Evolutionary conservation across 176 grass and related monocot species (phyloP).

Genomic region (Cenchrus fungigraminus): DNA sequence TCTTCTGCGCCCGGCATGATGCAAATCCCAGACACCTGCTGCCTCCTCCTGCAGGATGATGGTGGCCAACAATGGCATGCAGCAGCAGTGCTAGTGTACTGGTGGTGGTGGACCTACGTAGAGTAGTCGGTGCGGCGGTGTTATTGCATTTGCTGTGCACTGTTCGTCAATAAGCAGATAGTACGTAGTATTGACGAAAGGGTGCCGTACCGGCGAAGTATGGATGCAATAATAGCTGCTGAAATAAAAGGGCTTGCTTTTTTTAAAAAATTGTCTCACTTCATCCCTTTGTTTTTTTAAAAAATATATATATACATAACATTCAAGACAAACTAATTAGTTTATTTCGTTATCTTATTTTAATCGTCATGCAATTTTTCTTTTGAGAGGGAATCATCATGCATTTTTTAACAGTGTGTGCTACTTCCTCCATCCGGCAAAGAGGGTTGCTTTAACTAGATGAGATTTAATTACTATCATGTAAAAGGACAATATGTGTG

Average conservation of each 20-base stretch:
- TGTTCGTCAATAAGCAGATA: not conserved
- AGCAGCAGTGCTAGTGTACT: not conserved
- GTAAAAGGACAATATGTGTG: too few species aligned
- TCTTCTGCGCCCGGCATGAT: constrained; percentile 14
- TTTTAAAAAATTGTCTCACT: too few species aligned
- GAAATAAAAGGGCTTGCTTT: not conserved
- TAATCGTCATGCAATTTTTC: too few species aligned
- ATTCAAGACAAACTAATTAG: too few species aligned
- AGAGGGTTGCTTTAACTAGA: too few species aligned
- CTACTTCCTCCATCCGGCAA: too few species aligned
- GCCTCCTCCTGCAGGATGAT: not conserved
- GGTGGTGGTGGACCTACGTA: not conserved
- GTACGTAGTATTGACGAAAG: not conserved
- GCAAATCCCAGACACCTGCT: constrained; percentile 1
- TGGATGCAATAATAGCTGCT: not conserved
- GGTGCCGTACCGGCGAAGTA: not conserved
- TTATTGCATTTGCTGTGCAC: constrained; percentile 7
- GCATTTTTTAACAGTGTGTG: too few species aligned
- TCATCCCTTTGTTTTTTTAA: too few species aligned
- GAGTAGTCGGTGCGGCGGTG: not conserved
- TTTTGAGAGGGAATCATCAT: too few species aligned
- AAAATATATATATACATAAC: too few species aligned
- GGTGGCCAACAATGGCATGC: not conserved
- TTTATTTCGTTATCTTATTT: too few species aligned
- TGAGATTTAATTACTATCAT: too few species aligned